phyloP scores from a whole-genome alignment of 2,329 filamentous ascomycete genomes.

The Neofusicoccum umdonicola region DNA sequence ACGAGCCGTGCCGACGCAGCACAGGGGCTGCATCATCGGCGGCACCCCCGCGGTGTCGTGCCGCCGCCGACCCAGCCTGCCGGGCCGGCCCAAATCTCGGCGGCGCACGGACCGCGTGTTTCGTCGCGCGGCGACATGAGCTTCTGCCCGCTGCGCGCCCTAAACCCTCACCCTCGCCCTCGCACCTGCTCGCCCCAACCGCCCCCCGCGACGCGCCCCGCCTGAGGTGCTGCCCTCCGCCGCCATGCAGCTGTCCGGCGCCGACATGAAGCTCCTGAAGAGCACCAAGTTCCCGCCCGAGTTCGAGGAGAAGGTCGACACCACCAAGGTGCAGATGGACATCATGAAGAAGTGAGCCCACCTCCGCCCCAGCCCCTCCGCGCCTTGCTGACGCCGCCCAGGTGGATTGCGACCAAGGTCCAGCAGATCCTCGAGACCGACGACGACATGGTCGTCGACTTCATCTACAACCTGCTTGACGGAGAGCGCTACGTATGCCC shows the following conservation, averaged over 20 bases:
- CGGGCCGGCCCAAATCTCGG: slow-evolving; percentile 9
- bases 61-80: neutral
- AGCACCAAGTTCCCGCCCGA: slow-evolving; percentile 91
- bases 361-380: neutral
- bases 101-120: neutral
- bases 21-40: neutral
- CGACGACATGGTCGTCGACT: slow-evolving; percentile 92
- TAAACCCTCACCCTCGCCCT: neutral
- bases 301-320: slow-evolving; percentile 95
- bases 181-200: neutral
- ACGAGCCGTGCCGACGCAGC: neutral
- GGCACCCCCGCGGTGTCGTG: slow-evolving; percentile 8
- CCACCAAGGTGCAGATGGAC: slow-evolving; percentile 93
- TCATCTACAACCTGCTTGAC: slow-evolving; percentile 70
- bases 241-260: slow-evolving; percentile 68
- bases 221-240: neutral
- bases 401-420: slow-evolving; percentile 91
- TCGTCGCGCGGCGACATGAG: neutral
- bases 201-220: neutral
- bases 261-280: slow-evolving; percentile 85
- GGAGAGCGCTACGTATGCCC: slow-evolving; percentile 69
- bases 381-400: slow-evolving; percentile 37
- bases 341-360: slow-evolving; percentile 88
- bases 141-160: slow-evolving; percentile 3
- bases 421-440: slow-evolving; percentile 86